Conservation (phyloP, 202 grass and related monocot genomes). For the Saccharum hybrid region DNA sequence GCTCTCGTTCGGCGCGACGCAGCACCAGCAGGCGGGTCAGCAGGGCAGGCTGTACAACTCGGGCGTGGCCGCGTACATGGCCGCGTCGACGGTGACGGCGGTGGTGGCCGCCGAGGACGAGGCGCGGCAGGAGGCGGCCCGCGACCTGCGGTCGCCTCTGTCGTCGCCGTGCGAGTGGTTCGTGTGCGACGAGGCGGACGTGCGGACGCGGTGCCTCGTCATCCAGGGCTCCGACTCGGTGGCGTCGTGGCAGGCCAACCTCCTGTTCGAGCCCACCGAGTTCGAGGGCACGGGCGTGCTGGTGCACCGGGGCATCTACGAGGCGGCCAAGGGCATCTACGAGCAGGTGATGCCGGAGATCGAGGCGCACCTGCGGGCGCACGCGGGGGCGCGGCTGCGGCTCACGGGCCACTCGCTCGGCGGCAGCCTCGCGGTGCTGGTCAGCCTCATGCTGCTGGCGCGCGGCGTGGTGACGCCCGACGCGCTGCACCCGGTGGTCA, state of each 20-base stretch:
- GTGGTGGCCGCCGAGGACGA: constrained; percentile 86
- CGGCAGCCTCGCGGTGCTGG: constrained; percentile 84
- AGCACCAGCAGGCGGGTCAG: not conserved
- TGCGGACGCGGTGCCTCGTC: constrained; percentile 74
- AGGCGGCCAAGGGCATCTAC: constrained; percentile 96
- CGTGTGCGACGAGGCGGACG: constrained; percentile 72
- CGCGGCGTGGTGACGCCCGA: constrained; percentile 52
- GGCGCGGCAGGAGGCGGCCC: constrained; percentile 75
- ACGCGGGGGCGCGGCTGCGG: constrained; percentile 52
- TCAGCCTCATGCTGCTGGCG: constrained; percentile 84
- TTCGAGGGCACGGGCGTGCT: constrained; percentile 83
- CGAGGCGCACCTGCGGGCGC: constrained; percentile 48
- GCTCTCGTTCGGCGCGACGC: constrained; percentile 44
- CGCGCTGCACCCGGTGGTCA: constrained; percentile 68
- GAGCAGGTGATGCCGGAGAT: constrained; percentile 81
- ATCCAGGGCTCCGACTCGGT: constrained; percentile 97
- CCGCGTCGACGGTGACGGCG: constrained; percentile 84
- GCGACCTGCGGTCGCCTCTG: constrained; percentile 78
- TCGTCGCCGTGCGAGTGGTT: constrained; percentile 97
- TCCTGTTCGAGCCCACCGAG: constrained; percentile 86
- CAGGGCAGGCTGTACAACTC: constrained; percentile 57
- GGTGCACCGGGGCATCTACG: constrained; percentile 97
- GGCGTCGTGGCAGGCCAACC: constrained; percentile 95
- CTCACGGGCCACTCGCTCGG: constrained; percentile 95
- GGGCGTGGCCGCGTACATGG: constrained; percentile 78